Evolutionary conservation across 1,139 yeast species (phyloP).

Genomic region (Scheffersomyces titani): DNA sequence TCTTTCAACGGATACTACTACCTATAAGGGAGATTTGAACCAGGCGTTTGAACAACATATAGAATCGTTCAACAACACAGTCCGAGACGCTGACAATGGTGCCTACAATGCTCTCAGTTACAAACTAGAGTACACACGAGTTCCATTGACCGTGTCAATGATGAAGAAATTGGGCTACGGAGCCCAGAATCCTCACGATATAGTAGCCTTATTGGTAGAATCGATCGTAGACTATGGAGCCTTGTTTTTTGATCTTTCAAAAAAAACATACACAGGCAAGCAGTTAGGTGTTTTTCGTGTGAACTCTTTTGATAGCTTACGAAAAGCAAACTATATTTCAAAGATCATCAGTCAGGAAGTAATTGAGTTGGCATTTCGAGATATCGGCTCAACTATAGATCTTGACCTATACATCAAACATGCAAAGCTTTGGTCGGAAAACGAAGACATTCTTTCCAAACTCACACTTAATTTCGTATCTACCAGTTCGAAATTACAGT

Average conservation of each 20-base stretch:
- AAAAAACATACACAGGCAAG: constrained; percentile 55
- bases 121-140: constrained; percentile 27
- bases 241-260: constrained; percentile 53
- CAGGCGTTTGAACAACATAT: constrained; percentile 34
- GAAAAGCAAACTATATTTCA: constrained; percentile 60
- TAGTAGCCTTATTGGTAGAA: constrained; percentile 40
- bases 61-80: constrained; percentile 21
- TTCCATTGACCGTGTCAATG: constrained; percentile 35
- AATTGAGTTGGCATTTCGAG: constrained; percentile 57
- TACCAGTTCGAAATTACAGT: constrained; percentile 30
- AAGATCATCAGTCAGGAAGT: constrained; percentile 64
- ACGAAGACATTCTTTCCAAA: constrained; percentile 49
- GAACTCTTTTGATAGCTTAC: constrained; percentile 66
- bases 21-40: constrained; percentile 38
- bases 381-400: constrained; percentile 41
- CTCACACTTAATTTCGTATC: constrained; percentile 44
- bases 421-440: constrained; percentile 62
- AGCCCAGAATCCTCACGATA: constrained; percentile 38
- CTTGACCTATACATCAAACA: constrained; percentile 51
- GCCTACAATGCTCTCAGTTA: constrained; percentile 8
- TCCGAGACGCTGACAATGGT: constrained; percentile 1
- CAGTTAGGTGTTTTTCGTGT: constrained; percentile 70
- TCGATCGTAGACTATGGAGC: constrained; percentile 65
- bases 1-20: constrained; percentile 38
- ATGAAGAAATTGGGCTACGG: constrained; percentile 42